Conservation (phyloP, 495 filamentous ascomycete species). For the Jackrogersella minutella region DNA sequence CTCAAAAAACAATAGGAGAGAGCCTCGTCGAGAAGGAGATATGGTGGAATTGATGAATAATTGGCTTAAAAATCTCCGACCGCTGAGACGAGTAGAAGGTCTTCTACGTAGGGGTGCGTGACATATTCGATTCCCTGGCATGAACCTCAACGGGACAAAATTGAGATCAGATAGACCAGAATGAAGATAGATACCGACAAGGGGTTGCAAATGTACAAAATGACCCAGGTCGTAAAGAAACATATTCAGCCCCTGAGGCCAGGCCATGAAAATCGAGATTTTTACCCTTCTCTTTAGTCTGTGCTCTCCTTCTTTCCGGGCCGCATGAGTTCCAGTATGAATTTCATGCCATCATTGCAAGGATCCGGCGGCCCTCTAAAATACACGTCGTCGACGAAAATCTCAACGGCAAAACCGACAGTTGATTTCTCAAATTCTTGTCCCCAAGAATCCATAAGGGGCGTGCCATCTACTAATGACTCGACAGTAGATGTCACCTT, state of each 20-base stretch:
- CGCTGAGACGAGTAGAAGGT: too few species aligned
- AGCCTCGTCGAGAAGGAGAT: conserved; percentile 16
- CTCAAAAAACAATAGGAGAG: conserved; percentile 15
- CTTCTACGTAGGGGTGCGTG: background rate
- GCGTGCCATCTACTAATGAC: conserved; percentile 14
- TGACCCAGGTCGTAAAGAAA: background rate
- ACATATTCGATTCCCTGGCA: background rate
- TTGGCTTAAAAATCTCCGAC: background rate
- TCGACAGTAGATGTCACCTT: conserved; percentile 29
- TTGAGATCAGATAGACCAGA: too few species aligned
- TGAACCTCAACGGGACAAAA: background rate
- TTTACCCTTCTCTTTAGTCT: too few species aligned
- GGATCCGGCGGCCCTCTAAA: conserved; percentile 24
- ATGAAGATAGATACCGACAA: background rate
- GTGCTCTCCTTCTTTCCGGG: conserved; percentile 11
- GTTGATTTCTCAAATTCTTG: conserved; percentile 21
- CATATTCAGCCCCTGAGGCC: background rate
- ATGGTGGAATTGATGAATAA: conserved; percentile 22
- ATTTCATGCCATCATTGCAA: conserved; percentile 32
- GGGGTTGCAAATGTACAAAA: background rate
- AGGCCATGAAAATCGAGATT: background rate
- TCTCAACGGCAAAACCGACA: conserved; percentile 29
- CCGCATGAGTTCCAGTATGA: conserved; percentile 20
- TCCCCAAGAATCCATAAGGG: conserved; percentile 24
- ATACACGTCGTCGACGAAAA: conserved; percentile 36